Evolutionary conservation across 2,329 filamentous ascomycete genomes (phyloP), one percentile per base, ranked within the genome.

Genomic region (Phyllosticta citribraziliensis): DNA sequence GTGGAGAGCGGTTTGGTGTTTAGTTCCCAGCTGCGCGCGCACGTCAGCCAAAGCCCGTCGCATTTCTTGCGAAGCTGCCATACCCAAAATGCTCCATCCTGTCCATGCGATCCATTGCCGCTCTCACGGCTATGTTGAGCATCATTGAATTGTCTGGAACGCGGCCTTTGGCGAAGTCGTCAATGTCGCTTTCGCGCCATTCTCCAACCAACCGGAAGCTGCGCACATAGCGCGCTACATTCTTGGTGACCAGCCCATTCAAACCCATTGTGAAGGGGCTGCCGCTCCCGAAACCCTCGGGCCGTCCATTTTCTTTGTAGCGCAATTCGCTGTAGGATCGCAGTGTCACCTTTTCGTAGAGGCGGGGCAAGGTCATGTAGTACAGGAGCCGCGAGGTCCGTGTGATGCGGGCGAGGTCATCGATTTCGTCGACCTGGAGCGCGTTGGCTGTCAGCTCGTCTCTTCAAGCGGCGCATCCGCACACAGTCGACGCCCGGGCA

Each of bases 141-240:
- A 87, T 78, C 82, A 86, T 85, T 47, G 78, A 81, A 53, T 80
- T 83, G 71, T 86, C 84, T n/a, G 84, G 82, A 58, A 86, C 80
- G 47, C 83, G 75, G 0, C 84, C 83, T 54, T 79, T 79, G 61
- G 80, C 79, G 69, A 83, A 81, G 64, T 85, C 82, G 58, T 84
- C 80, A 22, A 81, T 66, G 58, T 83, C 81, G 57, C 77, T 72
- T 66, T 85, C 83, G 59, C 77, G 77, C 82, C 82, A 86, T 25
- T 83, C 76, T 22, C 84, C 84, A 33, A 76, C 72, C 40, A 86
- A 66, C 2, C 75, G 72, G 62, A 85, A 77, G 20, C 76, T 77
- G 63, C 76, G 75, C 20, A 86, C 80, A 55, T 85, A 76, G 17
- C 75, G 69, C 47, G 78, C 78, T 63, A 81, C 78, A 30, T 77